phyloP scores from a whole-genome alignment of 257 asterid genomes.

The Fraxinus cuspidata region DNA sequence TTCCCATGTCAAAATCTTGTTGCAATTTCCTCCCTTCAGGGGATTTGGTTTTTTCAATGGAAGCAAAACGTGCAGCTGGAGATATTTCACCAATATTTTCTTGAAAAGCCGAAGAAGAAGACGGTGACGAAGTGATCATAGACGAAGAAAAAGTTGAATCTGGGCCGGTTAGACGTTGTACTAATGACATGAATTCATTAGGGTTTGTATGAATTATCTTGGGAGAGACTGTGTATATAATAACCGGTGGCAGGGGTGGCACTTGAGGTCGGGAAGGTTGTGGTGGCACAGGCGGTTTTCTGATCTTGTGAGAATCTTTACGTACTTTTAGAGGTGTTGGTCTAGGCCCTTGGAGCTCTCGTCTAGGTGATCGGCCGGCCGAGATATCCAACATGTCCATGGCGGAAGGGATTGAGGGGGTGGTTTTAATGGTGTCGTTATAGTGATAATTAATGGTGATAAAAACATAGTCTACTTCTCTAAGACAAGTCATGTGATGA shows the following conservation, averaged over 20 bases:
- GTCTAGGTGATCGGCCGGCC: conserved; percentile 35
- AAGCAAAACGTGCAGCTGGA: conserved; percentile 84
- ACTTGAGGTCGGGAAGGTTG: conserved; percentile 17
- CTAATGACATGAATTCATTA: conserved; percentile 53
- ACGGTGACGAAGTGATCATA: not conserved
- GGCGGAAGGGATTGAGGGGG: not conserved
- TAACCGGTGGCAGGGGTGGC: conserved; percentile 44
- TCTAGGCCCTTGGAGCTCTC: conserved; percentile 50
- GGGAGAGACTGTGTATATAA: conserved; percentile 52
- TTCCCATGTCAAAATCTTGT: conserved; percentile 15
- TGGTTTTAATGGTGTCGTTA: not conserved
- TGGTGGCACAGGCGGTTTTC: conserved; percentile 42
- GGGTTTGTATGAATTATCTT: conserved; percentile 54
- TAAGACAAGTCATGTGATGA: conserved; percentile 1
- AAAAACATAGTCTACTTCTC: conserved; percentile 10
- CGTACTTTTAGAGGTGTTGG: conserved; percentile 46
- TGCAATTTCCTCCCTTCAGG: conserved; percentile 38
- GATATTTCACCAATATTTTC: conserved; percentile 53
- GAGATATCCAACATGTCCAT: conserved; percentile 34
- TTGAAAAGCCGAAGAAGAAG: conserved; percentile 25
- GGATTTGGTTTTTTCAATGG: conserved; percentile 58
- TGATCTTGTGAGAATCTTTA: conserved; percentile 47
- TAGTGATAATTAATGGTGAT: conserved; percentile 10
- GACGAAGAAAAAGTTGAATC: conserved; percentile 19
- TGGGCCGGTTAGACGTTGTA: conserved; percentile 51